These are phyloP conservation scores for Pichia inconspicua DNA, from an alignment of 1,139 yeast genomes.

Conservation along the genomic window DNA sequence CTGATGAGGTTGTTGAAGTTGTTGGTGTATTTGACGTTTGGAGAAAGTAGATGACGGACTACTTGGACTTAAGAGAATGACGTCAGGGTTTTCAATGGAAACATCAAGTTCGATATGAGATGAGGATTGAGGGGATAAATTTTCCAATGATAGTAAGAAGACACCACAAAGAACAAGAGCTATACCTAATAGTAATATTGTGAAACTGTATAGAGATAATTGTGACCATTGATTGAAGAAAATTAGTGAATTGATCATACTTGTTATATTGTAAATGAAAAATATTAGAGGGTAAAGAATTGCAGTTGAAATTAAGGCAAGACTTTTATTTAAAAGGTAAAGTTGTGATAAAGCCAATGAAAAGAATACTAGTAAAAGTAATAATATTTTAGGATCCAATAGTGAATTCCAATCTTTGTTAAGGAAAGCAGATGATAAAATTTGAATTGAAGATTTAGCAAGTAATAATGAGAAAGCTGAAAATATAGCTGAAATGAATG, in stretches of 20 bases:
- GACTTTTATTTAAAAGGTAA: slow-evolving; percentile 65
- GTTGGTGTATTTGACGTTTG: not conserved
- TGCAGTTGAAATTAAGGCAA: slow-evolving; percentile 66
- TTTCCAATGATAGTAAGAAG: slow-evolving; percentile 40
- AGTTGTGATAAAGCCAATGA: slow-evolving; percentile 67
- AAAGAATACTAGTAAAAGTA: slow-evolving; percentile 54
- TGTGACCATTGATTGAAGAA: slow-evolving; percentile 48
- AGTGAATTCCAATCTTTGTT: slow-evolving; percentile 23
- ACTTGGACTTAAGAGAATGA: not conserved
- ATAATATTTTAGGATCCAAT: slow-evolving; percentile 33
- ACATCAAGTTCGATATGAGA: not conserved
- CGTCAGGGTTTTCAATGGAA: not conserved
- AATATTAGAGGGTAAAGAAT: slow-evolving; percentile 79
- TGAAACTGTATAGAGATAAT: slow-evolving; percentile 32
- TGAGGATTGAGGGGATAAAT: not conserved
- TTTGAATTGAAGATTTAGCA: slow-evolving; percentile 78
- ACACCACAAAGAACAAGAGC: slow-evolving; percentile 46
- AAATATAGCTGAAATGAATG: slow-evolving; percentile 66
- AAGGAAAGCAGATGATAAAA: slow-evolving; percentile 42
- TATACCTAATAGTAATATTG: slow-evolving; percentile 45
- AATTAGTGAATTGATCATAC: slow-evolving; percentile 65
- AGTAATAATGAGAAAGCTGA: slow-evolving; percentile 81
- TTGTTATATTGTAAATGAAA: slow-evolving; percentile 70
- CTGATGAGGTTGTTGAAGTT: not conserved
- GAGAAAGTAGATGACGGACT: not conserved